phyloP scores from a whole-genome alignment of 2,329 filamentous ascomycete genomes.

The Davidsoniella australis region DNA sequence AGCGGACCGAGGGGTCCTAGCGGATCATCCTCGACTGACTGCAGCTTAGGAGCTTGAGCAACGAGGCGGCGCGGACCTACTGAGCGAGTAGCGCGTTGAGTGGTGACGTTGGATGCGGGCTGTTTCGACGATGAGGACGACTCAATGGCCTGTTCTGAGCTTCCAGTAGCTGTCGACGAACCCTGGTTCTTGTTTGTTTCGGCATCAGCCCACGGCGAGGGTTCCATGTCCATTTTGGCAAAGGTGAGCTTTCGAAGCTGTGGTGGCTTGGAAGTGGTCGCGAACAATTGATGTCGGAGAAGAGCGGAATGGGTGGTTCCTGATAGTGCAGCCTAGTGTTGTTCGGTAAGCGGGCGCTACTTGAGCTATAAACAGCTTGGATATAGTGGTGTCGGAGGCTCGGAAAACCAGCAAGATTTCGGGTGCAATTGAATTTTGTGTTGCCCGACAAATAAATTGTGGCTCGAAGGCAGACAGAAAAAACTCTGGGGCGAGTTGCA shows the following conservation, averaged over 20 bases:
- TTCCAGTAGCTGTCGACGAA: conserved; percentile 14
- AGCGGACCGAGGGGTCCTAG: conserved; percentile 60
- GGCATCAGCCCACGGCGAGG: conserved; percentile 37
- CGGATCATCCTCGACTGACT: conserved; percentile 54
- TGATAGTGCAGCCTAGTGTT: too few species aligned
- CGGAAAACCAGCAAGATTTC: too few species aligned
- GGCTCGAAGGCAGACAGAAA: too few species aligned
- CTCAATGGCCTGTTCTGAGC: conserved; percentile 15
- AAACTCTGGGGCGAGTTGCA: too few species aligned
- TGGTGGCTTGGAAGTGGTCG: background rate
- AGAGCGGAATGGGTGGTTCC: too few species aligned
- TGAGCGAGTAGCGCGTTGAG: conserved; percentile 12
- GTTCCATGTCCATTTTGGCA: conserved; percentile 31
- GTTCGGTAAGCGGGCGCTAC: too few species aligned
- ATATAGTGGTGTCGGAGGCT: too few species aligned
- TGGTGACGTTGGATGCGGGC: conserved; percentile 17
- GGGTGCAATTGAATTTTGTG: too few species aligned
- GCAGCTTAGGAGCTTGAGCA: conserved; percentile 59
- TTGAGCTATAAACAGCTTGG: too few species aligned
- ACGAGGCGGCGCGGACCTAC: conserved; percentile 43
- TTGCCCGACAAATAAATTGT: too few species aligned
- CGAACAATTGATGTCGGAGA: too few species aligned
- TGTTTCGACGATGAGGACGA: conserved; percentile 15
- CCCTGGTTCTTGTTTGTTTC: conserved; percentile 18
- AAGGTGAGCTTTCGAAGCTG: background rate